Conservation (phyloP, 140 eudicot genomes). For the Cichorium intybus region DNA sequence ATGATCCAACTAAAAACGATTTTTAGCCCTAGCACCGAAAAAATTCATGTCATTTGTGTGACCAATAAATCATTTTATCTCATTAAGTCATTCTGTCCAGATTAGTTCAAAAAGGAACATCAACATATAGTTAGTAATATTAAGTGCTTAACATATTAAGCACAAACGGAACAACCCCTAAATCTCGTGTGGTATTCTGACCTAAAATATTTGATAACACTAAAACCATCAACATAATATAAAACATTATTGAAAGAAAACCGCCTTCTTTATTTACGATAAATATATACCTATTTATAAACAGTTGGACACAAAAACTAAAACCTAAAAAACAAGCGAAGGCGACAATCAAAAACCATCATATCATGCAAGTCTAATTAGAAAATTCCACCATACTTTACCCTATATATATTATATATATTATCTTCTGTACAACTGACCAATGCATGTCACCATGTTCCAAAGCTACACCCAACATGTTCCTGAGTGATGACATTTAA, state of each 20-base stretch:
- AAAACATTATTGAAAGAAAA: conserved; percentile 1
- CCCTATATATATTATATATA: conserved; percentile 12
- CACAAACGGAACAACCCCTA: too few species aligned
- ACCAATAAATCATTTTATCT: too few species aligned
- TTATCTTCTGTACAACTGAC: conserved; percentile 31
- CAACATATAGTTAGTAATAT: too few species aligned
- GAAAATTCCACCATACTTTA: conserved; percentile 7
- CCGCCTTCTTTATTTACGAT: conserved; percentile 24
- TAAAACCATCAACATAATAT: not conserved
- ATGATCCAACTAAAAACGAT: too few species aligned
- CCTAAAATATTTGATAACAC: not conserved
- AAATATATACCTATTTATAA: conserved; percentile 21
- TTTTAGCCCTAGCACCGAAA: too few species aligned
- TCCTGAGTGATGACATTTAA: conserved; percentile 63
- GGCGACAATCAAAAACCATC: conserved; percentile 12
- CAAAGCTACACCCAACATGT: conserved; percentile 90
- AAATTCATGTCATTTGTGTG: too few species aligned
- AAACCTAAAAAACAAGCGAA: conserved; percentile 17
- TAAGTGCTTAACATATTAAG: too few species aligned
- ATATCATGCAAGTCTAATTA: conserved; percentile 16
- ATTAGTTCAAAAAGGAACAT: too few species aligned
- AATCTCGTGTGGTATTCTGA: too few species aligned
- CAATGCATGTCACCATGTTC: conserved; percentile 50
- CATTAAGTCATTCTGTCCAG: too few species aligned
- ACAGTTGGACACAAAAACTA: conserved; percentile 21